Percentiles rank a stretch among this genome's conserved stretches.
phyloP scores from a whole-genome alignment of 192 early-diverging fungal genomes.

The Helicostylum pulchrum region DNA sequence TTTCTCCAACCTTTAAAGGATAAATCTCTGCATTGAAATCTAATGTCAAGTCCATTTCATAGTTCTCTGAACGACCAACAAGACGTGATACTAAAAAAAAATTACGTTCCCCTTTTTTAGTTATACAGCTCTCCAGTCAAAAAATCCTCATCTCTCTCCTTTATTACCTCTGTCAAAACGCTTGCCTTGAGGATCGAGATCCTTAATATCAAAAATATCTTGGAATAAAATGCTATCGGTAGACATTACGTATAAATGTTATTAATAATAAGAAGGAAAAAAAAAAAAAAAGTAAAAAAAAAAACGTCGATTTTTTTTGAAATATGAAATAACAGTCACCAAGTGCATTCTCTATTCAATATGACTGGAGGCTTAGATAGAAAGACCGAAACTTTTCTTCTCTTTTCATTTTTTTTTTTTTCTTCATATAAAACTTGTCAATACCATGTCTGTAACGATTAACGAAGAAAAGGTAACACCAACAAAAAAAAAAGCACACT shows the following conservation, averaged over 20 bases:
- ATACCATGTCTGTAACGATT: background rate
- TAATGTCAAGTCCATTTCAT: slow-evolving; percentile 86
- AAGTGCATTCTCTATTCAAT: background rate
- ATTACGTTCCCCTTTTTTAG: background rate
- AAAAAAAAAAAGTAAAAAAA: background rate
- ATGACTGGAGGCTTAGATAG: background rate
- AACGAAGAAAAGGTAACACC: background rate
- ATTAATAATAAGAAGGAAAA: background rate
- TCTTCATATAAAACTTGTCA: background rate
- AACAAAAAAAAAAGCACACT: background rate
- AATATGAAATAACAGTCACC: background rate
- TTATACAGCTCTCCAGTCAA: background rate
- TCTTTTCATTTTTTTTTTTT: background rate
- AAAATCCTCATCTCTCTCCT: background rate
- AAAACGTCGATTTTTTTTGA: background rate
- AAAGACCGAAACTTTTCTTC: too few relatives aligned
- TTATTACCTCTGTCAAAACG: slow-evolving; percentile 86
- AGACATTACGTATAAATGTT: slow-evolving; percentile 22
- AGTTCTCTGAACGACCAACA: slow-evolving; percentile 74
- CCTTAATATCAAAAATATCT: slow-evolving; percentile 86
- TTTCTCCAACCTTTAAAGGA: slow-evolving; percentile 80
- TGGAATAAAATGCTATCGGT: slow-evolving; percentile 80
- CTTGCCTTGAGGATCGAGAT: slow-evolving; percentile 87
- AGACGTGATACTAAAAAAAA: slow-evolving; percentile 75
- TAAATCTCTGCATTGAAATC: slow-evolving; percentile 97